Conservation (phyloP, 768 basidiomycete genomes). For the Pleurotus tuoliensis region DNA sequence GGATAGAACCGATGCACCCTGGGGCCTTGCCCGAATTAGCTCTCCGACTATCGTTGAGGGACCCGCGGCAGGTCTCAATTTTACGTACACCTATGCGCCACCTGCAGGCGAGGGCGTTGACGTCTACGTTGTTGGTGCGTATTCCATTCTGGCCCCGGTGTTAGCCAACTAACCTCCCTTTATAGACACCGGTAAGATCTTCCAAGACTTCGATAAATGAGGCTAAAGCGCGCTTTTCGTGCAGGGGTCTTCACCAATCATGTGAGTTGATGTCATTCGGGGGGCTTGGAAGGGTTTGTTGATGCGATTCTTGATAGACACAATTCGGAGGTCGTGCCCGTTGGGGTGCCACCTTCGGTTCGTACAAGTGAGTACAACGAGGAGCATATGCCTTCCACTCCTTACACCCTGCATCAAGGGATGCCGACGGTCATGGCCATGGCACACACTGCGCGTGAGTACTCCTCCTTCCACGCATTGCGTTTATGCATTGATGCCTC, state of each 20-base stretch:
- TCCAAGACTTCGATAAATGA: too few species aligned
- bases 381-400: too few species aligned
- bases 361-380: constrained; percentile 10
- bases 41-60: constrained; percentile 12
- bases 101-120: constrained; percentile 29
- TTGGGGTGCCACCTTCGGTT: constrained; percentile 36
- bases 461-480: not conserved
- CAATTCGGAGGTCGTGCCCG: constrained; percentile 39
- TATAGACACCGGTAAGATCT: constrained; percentile 16
- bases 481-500: not conserved
- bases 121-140: constrained; percentile 34
- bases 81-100: constrained; percentile 24
- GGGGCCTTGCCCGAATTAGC: constrained; percentile 27
- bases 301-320: constrained; percentile 13
- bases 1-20: constrained; percentile 26
- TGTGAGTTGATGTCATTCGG: constrained; percentile 12
- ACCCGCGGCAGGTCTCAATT: constrained; percentile 14
- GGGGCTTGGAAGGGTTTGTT: too few species aligned
- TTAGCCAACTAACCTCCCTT: not conserved
- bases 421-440: constrained; percentile 37
- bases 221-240: not conserved
- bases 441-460: constrained; percentile 38
- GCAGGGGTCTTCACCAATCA: constrained; percentile 20
- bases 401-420: constrained; percentile 2
- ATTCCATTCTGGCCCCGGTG: not conserved